A percentile compares a stretch with the other conserved stretches of the same genome.
Conservation (phyloP, 768 basidiomycete species). For the Boletus sp. region DNA sequence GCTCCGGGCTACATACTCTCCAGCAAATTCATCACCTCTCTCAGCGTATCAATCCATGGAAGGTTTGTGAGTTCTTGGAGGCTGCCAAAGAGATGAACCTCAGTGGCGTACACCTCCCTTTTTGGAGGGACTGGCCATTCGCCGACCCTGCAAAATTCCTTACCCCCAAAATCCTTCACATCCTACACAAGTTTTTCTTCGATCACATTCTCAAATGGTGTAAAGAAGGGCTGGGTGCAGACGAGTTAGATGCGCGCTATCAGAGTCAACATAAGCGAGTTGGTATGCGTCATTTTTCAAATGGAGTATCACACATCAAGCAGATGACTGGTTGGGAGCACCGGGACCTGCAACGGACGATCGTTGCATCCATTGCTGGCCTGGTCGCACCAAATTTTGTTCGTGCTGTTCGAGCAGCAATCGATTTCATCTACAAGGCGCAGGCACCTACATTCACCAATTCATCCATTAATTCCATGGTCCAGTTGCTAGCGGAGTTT, state of each 20-base stretch:
- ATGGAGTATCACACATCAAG: conserved; percentile 39
- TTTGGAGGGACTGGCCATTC: conserved; percentile 38
- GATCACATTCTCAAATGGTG: conserved; percentile 5
- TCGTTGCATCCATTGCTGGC: conserved; percentile 23
- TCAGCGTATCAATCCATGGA: conserved; percentile 18
- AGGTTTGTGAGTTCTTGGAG: conserved; percentile 26
- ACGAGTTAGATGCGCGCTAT: background rate
- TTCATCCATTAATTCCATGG: conserved; percentile 4
- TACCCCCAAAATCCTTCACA: conserved; percentile 27
- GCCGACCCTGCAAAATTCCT: conserved; percentile 34
- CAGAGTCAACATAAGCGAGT: conserved; percentile 2
- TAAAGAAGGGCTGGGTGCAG: background rate
- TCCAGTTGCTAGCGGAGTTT: conserved; percentile 5
- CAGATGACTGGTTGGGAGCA: conserved; percentile 44
- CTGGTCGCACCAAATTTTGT: background rate
- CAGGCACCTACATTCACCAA: conserved; percentile 15
- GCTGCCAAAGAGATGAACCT: conserved; percentile 11
- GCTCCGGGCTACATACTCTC: conserved; percentile 5
- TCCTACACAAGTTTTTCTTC: conserved; percentile 1
- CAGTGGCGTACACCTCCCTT: conserved; percentile 23
- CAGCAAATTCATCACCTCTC: background rate
- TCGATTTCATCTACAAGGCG: conserved; percentile 30
- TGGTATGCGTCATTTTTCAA: conserved; percentile 36
- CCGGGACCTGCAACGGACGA: conserved; percentile 34
- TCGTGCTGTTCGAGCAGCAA: conserved; percentile 3